Percentiles rank a stretch among this genome's conserved stretches.
These are phyloP conservation scores for Moniliophthora roreri DNA, from an alignment of 1,284 basidiomycete genomes.

Conservation along the genomic window DNA sequence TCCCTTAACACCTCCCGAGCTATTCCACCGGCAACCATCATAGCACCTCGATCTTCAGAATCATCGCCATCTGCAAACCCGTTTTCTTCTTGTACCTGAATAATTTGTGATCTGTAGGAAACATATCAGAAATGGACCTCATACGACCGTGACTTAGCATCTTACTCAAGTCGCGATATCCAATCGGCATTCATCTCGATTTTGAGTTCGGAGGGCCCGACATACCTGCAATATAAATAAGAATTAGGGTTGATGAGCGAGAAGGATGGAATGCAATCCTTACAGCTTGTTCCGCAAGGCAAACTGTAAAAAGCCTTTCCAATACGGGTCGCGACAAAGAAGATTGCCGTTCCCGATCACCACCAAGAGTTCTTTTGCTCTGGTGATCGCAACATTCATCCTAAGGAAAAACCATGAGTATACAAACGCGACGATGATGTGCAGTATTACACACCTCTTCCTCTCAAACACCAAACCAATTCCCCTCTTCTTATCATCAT, in stretches of 20 bases:
- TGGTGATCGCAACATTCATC: conserved; percentile 50
- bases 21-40: conserved; percentile 34
- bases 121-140: conserved; percentile 5
- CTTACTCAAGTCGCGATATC: conserved; percentile 44
- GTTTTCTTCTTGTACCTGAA: conserved; percentile 12
- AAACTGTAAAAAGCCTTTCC: conserved; percentile 43
- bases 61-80: conserved; percentile 17
- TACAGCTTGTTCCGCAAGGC: conserved; percentile 41
- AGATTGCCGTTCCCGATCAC: conserved; percentile 42
- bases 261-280: conserved; percentile 16
- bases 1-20: conserved; percentile 38
- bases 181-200: conserved; percentile 45
- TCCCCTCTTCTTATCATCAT: conserved; percentile 41
- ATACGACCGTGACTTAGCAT: conserved; percentile 4
- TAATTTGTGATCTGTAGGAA: conserved; percentile 13
- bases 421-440: too few species aligned
- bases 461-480: conserved; percentile 42
- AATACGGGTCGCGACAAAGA: conserved; percentile 43
- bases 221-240: conserved; percentile 30
- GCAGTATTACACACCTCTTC: conserved; percentile 35
- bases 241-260: not conserved
- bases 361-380: conserved; percentile 44
- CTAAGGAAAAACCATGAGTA: conserved; percentile 21
- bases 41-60: conserved; percentile 31
- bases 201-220: conserved; percentile 35